Conservation (phyloP, 2,329 filamentous ascomycete species). For the Xylaria hypoxylon region DNA sequence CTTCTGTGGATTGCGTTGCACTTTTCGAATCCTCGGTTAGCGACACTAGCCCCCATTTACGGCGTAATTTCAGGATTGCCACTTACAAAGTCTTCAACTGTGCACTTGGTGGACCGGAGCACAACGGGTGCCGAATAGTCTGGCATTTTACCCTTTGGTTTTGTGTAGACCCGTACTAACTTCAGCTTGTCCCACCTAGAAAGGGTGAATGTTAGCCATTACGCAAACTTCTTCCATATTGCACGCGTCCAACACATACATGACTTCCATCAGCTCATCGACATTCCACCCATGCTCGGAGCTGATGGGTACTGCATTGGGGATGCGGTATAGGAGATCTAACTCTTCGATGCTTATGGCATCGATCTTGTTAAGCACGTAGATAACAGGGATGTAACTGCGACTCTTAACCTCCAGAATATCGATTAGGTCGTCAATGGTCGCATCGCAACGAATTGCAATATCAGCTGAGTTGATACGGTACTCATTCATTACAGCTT, state of each 20-base stretch:
- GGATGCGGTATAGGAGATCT: conserved; percentile 94
- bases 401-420: conserved; percentile 92
- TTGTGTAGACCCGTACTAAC: conserved; percentile 93
- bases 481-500: conserved; percentile 97
- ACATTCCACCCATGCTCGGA: conserved; percentile 98
- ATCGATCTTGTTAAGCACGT: conserved; percentile 99
- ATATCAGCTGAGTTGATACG: conserved; percentile 97
- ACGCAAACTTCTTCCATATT: conserved; percentile 23
- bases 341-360: conserved; percentile 97
- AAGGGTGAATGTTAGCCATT: conserved; percentile 43
- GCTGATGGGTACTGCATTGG: conserved; percentile 96
- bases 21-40: conserved; percentile 63
- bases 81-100: conserved; percentile 96
- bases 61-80: conserved; percentile 39
- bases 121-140: conserved; percentile 95
- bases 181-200: conserved; percentile 90
- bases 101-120: conserved; percentile 82
- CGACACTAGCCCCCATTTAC: conserved; percentile 42
- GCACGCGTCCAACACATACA: conserved; percentile 65
- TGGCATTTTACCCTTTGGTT: conserved; percentile 93
- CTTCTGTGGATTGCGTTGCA: conserved; percentile 97
- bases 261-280: conserved; percentile 94
- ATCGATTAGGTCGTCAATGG: conserved; percentile 96
- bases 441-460: conserved; percentile 96
- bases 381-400: conserved; percentile 98